Conservation (phyloP, 2,329 filamentous ascomycete genomes). For the Kalmusia sp. region DNA sequence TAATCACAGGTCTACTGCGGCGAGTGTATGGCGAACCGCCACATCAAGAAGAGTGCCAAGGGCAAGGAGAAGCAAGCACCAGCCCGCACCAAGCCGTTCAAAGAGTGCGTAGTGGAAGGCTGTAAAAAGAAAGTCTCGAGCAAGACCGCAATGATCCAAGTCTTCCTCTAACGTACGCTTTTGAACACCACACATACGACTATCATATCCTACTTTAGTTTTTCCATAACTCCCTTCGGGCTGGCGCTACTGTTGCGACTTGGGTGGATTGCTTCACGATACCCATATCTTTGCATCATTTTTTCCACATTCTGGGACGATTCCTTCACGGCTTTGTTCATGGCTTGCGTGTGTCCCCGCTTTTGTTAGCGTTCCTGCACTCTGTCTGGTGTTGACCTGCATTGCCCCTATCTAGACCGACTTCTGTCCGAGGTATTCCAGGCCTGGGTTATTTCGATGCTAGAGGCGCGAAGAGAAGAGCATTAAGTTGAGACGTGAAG, state of each 20-base stretch:
- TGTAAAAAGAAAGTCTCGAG: conserved; percentile 47
- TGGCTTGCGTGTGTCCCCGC: too few relatives aligned
- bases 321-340: not conserved
- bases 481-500: too few relatives aligned
- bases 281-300: conserved; percentile 1
- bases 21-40: conserved; percentile 54
- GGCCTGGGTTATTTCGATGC: too few relatives aligned
- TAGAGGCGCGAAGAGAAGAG: too few relatives aligned
- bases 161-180: conserved; percentile 43
- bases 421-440: too few relatives aligned
- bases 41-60: conserved; percentile 44
- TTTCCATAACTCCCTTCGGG: not conserved
- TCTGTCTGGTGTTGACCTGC: conserved; percentile 1
- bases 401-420: too few relatives aligned
- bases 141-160: conserved; percentile 48
- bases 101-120: conserved; percentile 53
- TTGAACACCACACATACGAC: not conserved
- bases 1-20: conserved; percentile 59
- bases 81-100: conserved; percentile 47
- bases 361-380: too few relatives aligned
- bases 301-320: not conserved
- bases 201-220: not conserved
- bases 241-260: not conserved
- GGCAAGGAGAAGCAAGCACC: conserved; percentile 44
- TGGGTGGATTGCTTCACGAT: not conserved